A percentile compares a stretch with the other conserved stretches of the same genome.
phyloP scores from a whole-genome alignment of 768 basidiomycete species.

The Sarcodon sp. region DNA sequence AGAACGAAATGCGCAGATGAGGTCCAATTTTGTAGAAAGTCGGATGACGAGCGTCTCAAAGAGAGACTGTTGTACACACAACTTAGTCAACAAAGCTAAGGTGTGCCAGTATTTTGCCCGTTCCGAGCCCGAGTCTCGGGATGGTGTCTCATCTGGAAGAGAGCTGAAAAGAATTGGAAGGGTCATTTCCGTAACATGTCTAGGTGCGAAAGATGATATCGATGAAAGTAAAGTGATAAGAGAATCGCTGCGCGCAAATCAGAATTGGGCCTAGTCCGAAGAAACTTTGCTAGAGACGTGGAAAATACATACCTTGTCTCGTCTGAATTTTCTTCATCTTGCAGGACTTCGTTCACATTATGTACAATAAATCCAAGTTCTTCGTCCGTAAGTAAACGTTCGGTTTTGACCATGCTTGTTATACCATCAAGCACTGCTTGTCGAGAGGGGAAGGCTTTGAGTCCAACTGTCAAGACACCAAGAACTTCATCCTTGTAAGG shows the following conservation, averaged over 20 bases:
- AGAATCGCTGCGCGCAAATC: constrained; percentile 30
- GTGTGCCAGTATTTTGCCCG: constrained; percentile 57
- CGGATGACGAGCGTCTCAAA: constrained; percentile 78
- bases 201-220: constrained; percentile 46
- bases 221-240: constrained; percentile 50
- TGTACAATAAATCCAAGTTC: constrained; percentile 77
- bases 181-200: constrained; percentile 57
- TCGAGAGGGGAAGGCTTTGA: constrained; percentile 37
- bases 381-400: constrained; percentile 46
- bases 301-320: constrained; percentile 36
- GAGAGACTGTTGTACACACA: constrained; percentile 66
- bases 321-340: constrained; percentile 28
- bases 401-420: constrained; percentile 51
- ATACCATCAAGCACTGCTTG: constrained; percentile 54
- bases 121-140: constrained; percentile 34
- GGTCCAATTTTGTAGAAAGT: constrained; percentile 63
- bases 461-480: constrained; percentile 45
- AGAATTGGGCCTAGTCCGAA: not conserved
- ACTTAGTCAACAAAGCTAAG: constrained; percentile 51
- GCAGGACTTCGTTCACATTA: constrained; percentile 58
- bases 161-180: constrained; percentile 70
- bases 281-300: not conserved
- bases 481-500: constrained; percentile 71
- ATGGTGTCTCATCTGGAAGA: constrained; percentile 58
- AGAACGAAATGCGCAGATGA: constrained; percentile 33